A percentile compares a stretch with the other conserved stretches of the same genome.
These are phyloP conservation scores for Rhodotorula paludigena DNA, from an alignment of 768 basidiomycete genomes.

Conservation along the genomic window DNA sequence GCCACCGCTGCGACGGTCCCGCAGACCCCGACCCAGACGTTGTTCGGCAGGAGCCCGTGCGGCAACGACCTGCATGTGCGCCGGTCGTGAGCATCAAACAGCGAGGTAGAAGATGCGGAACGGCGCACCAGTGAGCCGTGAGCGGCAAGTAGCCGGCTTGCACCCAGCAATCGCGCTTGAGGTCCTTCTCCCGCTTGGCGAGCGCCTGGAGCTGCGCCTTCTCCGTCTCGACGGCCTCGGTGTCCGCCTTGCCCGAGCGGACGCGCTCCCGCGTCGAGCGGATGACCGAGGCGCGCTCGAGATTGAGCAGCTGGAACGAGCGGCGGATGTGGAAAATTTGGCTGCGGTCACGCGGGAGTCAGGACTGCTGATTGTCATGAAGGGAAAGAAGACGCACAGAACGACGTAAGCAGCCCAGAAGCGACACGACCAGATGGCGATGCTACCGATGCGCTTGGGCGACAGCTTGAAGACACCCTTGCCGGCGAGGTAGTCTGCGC, in stretches of 20 bases:
- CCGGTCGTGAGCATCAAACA: too few relatives aligned
- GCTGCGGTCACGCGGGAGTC: conserved; percentile 53
- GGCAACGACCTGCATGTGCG: conserved; percentile 41
- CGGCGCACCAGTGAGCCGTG: conserved; percentile 69
- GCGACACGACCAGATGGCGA: conserved; percentile 68
- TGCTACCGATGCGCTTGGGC: conserved; percentile 11
- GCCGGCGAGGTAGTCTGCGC: conserved; percentile 38
- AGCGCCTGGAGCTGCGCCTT: conserved; percentile 45
- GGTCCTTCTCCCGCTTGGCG: conserved; percentile 61
- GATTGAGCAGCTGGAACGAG: conserved; percentile 21
- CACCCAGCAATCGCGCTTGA: conserved; percentile 65
- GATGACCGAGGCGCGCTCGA: neutral
- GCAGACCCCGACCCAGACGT: conserved; percentile 37
- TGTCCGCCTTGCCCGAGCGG: conserved; percentile 28
- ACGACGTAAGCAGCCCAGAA: conserved; percentile 76
- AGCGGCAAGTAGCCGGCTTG: conserved; percentile 75
- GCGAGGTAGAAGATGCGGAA: too few relatives aligned
- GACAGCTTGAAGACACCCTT: conserved; percentile 38
- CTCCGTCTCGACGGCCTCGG: conserved; percentile 12
- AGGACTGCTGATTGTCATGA: conserved; percentile 15
- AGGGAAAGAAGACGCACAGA: conserved; percentile 58
- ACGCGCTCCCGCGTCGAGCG: conserved; percentile 48
- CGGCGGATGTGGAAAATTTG: conserved; percentile 35
- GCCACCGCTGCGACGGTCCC: conserved; percentile 34
- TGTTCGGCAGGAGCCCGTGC: conserved; percentile 31